A percentile compares a stretch with the other conserved stretches of the same genome.
These are phyloP conservation scores for Zygosaccharomyces pseudorouxii DNA, from an alignment of 805 yeast species.

Conservation along the genomic window DNA sequence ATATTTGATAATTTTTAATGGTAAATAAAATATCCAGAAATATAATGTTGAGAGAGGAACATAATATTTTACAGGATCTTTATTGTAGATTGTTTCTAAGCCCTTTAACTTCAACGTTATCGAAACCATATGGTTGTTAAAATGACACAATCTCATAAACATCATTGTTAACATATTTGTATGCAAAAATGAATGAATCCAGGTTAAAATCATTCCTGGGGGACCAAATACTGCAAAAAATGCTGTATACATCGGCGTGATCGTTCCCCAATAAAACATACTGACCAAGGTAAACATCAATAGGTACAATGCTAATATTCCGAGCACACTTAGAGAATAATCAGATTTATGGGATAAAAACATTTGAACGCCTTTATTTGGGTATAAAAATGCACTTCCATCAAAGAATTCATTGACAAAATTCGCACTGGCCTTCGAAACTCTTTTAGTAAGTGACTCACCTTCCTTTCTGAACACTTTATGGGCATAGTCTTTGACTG, in stretches of 20 bases:
- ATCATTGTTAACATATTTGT: constrained; percentile 32
- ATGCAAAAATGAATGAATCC: constrained; percentile 30
- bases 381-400: constrained; percentile 24
- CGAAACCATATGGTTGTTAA: constrained; percentile 18
- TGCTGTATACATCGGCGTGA: constrained; percentile 31
- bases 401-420: constrained; percentile 24
- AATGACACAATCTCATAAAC: constrained; percentile 30
- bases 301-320: constrained; percentile 17
- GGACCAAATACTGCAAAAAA: constrained; percentile 31
- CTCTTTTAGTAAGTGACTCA: constrained; percentile 10
- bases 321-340: constrained; percentile 14
- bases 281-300: constrained; percentile 18
- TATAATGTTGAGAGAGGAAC: constrained; percentile 25
- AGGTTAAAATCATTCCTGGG: constrained; percentile 26
- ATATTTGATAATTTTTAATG: constrained; percentile 24
- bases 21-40: constrained; percentile 31
- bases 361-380: constrained; percentile 24
- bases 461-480: constrained; percentile 19
- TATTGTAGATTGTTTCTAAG: constrained; percentile 11
- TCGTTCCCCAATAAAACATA: constrained; percentile 28
- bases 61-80: constrained; percentile 28
- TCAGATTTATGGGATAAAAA: constrained; percentile 13
- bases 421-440: constrained; percentile 14
- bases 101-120: constrained; percentile 15
- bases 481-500: constrained; percentile 11